Conservation (phyloP, 2,329 filamentous ascomycete species). For the Trichoderma sp. region DNA sequence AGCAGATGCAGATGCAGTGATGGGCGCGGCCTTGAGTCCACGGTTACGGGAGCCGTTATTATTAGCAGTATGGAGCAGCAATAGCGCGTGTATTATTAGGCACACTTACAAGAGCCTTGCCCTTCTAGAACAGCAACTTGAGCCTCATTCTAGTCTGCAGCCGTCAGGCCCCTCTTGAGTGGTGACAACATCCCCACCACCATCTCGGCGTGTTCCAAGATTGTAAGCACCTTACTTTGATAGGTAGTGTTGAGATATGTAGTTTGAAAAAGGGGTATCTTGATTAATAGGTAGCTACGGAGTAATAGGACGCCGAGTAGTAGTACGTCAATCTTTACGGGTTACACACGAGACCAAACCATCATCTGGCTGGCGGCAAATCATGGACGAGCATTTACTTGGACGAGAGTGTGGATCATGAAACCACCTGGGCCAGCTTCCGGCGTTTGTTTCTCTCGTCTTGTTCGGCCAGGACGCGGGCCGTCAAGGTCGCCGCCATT, state of each 20-base stretch:
- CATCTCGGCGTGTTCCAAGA: background rate
- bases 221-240: background rate
- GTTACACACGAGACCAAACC: constrained; percentile 5
- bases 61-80: background rate
- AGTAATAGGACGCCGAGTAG: background rate
- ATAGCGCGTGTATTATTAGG: background rate
- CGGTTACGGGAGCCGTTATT: background rate
- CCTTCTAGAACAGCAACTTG: constrained; percentile 12
- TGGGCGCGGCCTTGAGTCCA: constrained; percentile 7
- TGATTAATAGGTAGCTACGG: constrained; percentile 17
- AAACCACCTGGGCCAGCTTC: constrained; percentile 57
- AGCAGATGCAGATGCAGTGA: background rate
- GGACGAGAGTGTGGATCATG: constrained; percentile 5
- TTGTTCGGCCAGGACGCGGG: constrained; percentile 85
- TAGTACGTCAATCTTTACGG: constrained; percentile 9
- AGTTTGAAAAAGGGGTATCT: constrained; percentile 24
- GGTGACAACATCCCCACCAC: background rate
- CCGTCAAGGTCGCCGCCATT: constrained; percentile 81
- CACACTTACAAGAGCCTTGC: background rate
- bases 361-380: constrained; percentile 1
- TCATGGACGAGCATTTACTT: constrained; percentile 6
- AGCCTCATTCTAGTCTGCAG: background rate
- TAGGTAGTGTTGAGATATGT: background rate
- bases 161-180: background rate
- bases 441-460: constrained; percentile 78